These are phyloP conservation scores for Pythium guiyangense DNA, from an alignment of 352 stramenopile genomes.

Conservation along the genomic window DNA sequence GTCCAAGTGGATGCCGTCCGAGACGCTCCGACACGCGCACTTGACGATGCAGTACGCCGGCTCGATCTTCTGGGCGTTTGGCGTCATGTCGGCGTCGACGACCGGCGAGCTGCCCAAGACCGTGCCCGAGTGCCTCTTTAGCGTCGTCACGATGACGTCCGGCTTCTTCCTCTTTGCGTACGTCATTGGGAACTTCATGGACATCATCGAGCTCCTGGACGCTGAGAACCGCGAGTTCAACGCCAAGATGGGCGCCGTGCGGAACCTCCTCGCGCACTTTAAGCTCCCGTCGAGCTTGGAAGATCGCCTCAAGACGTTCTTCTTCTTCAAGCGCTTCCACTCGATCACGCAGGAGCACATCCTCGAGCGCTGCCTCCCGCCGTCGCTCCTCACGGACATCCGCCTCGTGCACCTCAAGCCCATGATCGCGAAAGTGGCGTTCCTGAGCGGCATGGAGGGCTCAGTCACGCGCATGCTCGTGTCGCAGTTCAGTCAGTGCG, in stretches of 20 bases:
- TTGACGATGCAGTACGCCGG: slow-evolving; percentile 22
- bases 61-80: slow-evolving; percentile 35
- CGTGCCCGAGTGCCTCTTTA: slow-evolving; percentile 25
- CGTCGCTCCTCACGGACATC: slow-evolving; percentile 44
- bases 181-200: slow-evolving; percentile 35
- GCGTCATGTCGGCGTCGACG: slow-evolving; percentile 31
- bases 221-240: slow-evolving; percentile 42
- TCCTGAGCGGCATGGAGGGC: slow-evolving; percentile 35
- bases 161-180: slow-evolving; percentile 45
- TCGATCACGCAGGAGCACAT: slow-evolving; percentile 46
- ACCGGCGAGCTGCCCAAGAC: slow-evolving; percentile 28
- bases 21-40: slow-evolving; percentile 16
- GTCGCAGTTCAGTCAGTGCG: slow-evolving; percentile 33
- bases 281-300: slow-evolving; percentile 22
- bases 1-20: slow-evolving; percentile 28
- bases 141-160: slow-evolving; percentile 26
- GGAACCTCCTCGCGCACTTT: slow-evolving; percentile 35
- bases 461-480: slow-evolving; percentile 45
- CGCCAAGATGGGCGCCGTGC: slow-evolving; percentile 30
- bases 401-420: slow-evolving; percentile 37
- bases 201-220: slow-evolving; percentile 37
- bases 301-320: slow-evolving; percentile 36
- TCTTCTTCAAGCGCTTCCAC: slow-evolving; percentile 46
- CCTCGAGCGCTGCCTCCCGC: slow-evolving; percentile 35
- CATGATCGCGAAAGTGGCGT: slow-evolving; percentile 52